Conservation (phyloP, 805 yeast species). For the Pichia nakasei region DNA sequence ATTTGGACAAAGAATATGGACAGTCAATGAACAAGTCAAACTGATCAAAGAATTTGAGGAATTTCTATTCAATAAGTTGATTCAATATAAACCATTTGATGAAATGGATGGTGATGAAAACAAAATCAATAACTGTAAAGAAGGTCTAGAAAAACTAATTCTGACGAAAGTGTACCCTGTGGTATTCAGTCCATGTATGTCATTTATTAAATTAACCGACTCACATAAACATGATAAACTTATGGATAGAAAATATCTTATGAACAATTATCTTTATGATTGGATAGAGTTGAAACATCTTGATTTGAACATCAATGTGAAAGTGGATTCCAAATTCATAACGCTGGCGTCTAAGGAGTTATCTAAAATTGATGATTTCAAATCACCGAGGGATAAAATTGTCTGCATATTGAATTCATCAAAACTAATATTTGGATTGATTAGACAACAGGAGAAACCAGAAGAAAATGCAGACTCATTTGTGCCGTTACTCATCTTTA, state of each 20-base stretch:
- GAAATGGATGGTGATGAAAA: constrained; percentile 42
- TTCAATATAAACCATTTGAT: constrained; percentile 63
- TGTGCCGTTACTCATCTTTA: constrained; percentile 78
- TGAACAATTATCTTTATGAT: constrained; percentile 20
- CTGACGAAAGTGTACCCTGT: constrained; percentile 77
- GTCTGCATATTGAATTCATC: constrained; percentile 88
- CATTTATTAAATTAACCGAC: constrained; percentile 35
- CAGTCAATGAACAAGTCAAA: constrained; percentile 69
- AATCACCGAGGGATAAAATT: constrained; percentile 92
- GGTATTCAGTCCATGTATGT: constrained; percentile 66
- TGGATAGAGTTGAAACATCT: constrained; percentile 72
- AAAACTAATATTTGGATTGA: constrained; percentile 81
- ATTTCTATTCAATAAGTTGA: constrained; percentile 60
- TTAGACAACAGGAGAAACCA: constrained; percentile 44
- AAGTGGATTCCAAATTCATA: constrained; percentile 44
- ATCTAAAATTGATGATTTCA: constrained; percentile 65
- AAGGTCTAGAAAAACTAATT: constrained; percentile 86
- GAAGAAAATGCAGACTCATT: constrained; percentile 93
- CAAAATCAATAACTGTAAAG: constrained; percentile 64
- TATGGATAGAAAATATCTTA: constrained; percentile 55
- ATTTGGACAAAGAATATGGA: constrained; percentile 62
- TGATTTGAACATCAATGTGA: constrained; percentile 53
- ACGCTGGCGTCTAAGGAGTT: constrained; percentile 67
- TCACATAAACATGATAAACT: constrained; percentile 56
- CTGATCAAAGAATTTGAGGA: constrained; percentile 66